These are phyloP conservation scores for Penicillium fuscoglaucum DNA, from an alignment of 2,329 filamentous ascomycete genomes.

Conservation along the genomic window DNA sequence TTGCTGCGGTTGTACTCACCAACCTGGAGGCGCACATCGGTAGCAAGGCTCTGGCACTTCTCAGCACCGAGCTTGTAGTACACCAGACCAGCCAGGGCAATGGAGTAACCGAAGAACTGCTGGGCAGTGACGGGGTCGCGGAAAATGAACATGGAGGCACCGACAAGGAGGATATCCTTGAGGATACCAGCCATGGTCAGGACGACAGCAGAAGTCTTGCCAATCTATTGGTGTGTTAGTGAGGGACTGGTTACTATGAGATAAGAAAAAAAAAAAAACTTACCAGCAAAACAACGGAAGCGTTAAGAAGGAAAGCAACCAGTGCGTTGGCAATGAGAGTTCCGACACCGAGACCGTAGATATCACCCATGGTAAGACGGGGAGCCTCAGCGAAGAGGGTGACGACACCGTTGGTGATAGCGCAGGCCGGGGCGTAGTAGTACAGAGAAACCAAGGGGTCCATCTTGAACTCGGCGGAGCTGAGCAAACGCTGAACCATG, in stretches of 20 bases:
- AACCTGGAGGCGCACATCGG: slow-evolving; percentile 43
- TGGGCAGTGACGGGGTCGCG: slow-evolving; percentile 65
- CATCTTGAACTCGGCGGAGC: slow-evolving; percentile 76
- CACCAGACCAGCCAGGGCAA: slow-evolving; percentile 64
- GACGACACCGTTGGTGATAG: slow-evolving; percentile 70
- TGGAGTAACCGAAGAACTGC: slow-evolving; percentile 72
- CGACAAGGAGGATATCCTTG: slow-evolving; percentile 79
- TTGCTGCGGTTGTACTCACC: slow-evolving; percentile 29
- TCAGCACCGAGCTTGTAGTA: slow-evolving; percentile 64
- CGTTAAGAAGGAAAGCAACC: slow-evolving; percentile 75
- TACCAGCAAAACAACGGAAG: slow-evolving; percentile 72
- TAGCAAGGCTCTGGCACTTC: slow-evolving; percentile 55
- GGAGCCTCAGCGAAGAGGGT: slow-evolving; percentile 65
- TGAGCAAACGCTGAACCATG: slow-evolving; percentile 79
- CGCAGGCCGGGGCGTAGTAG: slow-evolving; percentile 82
- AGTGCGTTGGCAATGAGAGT: slow-evolving; percentile 69
- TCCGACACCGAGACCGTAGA: slow-evolving; percentile 63
- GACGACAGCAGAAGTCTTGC: slow-evolving; percentile 78
- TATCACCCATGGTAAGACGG: slow-evolving; percentile 70
- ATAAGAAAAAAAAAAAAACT: too few relatives aligned
- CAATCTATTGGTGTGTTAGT: slow-evolving; percentile 53
- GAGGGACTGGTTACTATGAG: neutral
- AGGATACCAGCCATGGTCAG: slow-evolving; percentile 79
- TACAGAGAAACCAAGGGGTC: slow-evolving; percentile 83
- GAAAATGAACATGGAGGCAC: slow-evolving; percentile 73